Evolutionary conservation across 257 asterid species (phyloP).

Genomic region (Solanum corneliomulleri): DNA sequence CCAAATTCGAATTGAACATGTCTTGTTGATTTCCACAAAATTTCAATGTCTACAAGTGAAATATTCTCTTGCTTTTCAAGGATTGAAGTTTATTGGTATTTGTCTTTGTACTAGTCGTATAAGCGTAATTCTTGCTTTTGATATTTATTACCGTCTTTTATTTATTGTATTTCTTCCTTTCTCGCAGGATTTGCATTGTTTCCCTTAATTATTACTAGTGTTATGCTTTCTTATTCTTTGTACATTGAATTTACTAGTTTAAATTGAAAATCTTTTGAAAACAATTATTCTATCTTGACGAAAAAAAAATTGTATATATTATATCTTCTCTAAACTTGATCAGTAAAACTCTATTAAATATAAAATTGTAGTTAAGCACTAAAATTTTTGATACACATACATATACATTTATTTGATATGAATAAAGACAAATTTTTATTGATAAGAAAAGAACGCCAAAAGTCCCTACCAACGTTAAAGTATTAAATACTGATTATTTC

Average conservation of each 20-base stretch:
- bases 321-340: neutral
- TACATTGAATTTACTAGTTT: neutral
- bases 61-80: neutral
- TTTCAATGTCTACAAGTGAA: neutral
- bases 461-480: neutral
- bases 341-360: neutral
- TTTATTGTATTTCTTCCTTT: neutral
- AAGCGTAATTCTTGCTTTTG: neutral
- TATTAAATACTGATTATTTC: neutral
- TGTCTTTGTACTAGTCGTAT: neutral
- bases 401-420: neutral
- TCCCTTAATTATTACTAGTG: neutral
- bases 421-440: neutral
- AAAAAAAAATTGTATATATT: fast-evolving
- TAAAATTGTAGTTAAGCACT: neutral
- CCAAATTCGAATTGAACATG: too few relatives aligned
- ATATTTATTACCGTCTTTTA: neutral
- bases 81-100: neutral
- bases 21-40: too few relatives aligned
- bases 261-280: fast-evolving
- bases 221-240: too few relatives aligned
- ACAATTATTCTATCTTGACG: fast-evolving
- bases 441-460: neutral
- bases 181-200: neutral
- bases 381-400: neutral